Base-by-base conservation (phyloP, 2,329 filamentous ascomycete species). In the Pseudogymnoascus sp. region DNA sequence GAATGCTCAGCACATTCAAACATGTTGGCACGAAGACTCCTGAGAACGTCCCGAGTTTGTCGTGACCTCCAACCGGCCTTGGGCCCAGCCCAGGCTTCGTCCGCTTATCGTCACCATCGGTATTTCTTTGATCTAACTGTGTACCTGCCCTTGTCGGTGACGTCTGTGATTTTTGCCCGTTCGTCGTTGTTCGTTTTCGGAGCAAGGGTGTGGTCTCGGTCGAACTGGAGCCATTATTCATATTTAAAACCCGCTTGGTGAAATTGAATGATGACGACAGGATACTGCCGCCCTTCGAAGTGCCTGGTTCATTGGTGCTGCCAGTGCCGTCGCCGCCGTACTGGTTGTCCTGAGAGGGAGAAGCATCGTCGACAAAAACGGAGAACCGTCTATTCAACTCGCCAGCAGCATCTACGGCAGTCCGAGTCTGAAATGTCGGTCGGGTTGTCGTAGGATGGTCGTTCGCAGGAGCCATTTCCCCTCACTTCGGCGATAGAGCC, bases 1-100 rank as follows among this genome's bases (percentile, higher is more conserved):
- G 82, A 74, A 96, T 95, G 69, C 90, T 93, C 67, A 95, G 77
- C 42, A 96, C 91, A 74, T 94, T 96, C 67, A 95, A 79, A 65
- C 88, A 92, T n/a, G 91, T 91, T 1, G 91, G 91, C 13, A 96
- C 89, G 73, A 92, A 96, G 58, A 95, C 89, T 6, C 89, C 89
- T 3, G 86, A 90, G 67, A 91, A 85, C 7, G 85, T 87, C 38
- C 89, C 89, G 63, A 95, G 80, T 76, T 94, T 94, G 68, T 81
- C 76, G 13, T 73, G 73, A 9, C 70, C 71, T 27, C 71, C 71
- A 62, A 72, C 59, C 72, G 74, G 64, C 73, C 78, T 58, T 73
- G 64, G 77, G 70, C 68, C 77, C 64, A 65, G 74, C 68, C 66
- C 77, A 68, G 59, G 73, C 71, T 62, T 77, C 69, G 67, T 5